These are phyloP conservation scores for Wickerhamomyces sp. DNA, from an alignment of 1,139 yeast species.

Conservation along the genomic window DNA sequence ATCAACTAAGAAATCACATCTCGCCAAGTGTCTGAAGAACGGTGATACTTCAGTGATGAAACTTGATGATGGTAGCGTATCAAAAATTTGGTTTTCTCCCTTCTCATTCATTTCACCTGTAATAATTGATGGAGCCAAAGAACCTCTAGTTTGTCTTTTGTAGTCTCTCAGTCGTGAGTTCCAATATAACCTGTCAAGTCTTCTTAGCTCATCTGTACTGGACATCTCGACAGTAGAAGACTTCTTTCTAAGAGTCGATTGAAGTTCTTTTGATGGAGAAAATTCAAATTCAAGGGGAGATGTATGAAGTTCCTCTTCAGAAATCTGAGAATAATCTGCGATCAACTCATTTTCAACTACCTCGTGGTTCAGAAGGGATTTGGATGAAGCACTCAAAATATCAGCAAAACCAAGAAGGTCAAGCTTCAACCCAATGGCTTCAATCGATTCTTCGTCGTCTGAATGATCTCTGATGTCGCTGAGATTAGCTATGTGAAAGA, in stretches of 20 bases:
- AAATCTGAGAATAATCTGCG: constrained; percentile 27
- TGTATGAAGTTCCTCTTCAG: constrained; percentile 22
- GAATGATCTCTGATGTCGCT: too few species aligned
- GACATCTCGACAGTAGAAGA: neutral
- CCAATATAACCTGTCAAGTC: constrained; percentile 9
- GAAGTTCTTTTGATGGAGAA: constrained; percentile 6
- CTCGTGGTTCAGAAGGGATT: constrained; percentile 37
- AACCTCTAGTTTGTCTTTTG: constrained; percentile 14
- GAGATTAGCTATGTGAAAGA: constrained; percentile 22
- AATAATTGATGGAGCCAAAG: constrained; percentile 3
- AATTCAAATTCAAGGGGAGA: constrained; percentile 17
- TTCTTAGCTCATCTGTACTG: constrained; percentile 3
- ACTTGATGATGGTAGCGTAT: constrained; percentile 5
- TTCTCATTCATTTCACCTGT: constrained; percentile 5
- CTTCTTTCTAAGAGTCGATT: constrained; percentile 4
- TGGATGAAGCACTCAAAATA: constrained; percentile 28
- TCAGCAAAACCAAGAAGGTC: constrained; percentile 40
- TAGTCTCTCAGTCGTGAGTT: constrained; percentile 10
- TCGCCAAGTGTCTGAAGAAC: constrained; percentile 17
- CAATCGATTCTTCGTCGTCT: constrained; percentile 4
- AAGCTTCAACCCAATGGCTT: constrained; percentile 16
- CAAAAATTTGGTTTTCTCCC: constrained; percentile 13
- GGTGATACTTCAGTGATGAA: constrained; percentile 20
- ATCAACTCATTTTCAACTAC: constrained; percentile 34
- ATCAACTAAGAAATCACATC: constrained; percentile 7